phyloP scores from a whole-genome alignment of 768 basidiomycete genomes.

The Chalciporus chontae region DNA sequence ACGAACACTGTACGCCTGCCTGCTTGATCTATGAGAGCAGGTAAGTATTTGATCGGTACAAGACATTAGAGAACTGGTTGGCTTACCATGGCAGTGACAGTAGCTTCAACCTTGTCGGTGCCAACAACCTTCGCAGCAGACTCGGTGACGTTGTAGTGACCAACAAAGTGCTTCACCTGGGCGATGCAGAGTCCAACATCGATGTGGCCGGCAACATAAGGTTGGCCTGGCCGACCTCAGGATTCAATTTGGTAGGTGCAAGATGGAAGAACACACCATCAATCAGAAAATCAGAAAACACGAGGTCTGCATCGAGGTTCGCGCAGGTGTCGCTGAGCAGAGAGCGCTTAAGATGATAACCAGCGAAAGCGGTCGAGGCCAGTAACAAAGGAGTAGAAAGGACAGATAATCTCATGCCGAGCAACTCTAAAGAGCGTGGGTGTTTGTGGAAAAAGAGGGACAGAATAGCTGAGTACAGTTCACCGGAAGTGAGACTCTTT shows the following conservation, averaged over 20 bases:
- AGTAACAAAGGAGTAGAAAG: conserved; percentile 19
- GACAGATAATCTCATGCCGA: conserved; percentile 16
- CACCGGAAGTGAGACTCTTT: background rate
- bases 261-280: conserved; percentile 5
- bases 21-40: conserved; percentile 22
- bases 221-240: conserved; percentile 11
- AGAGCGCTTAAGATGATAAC: conserved; percentile 8
- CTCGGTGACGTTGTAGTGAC: conserved; percentile 20
- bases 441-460: background rate
- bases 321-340: conserved; percentile 13
- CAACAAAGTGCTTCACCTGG: conserved; percentile 21
- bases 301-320: conserved; percentile 13
- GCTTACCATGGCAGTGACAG: conserved; percentile 24
- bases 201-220: conserved; percentile 24
- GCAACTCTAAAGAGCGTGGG: conserved; percentile 1
- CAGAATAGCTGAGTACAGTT: background rate
- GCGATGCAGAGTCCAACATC: conserved; percentile 30
- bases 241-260: no score
- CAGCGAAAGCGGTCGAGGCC: conserved; percentile 15
- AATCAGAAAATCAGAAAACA: conserved; percentile 11
- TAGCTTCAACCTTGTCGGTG: conserved; percentile 16
- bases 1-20: conserved; percentile 25
- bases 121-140: conserved; percentile 23
- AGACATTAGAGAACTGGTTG: background rate
- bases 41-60: background rate